A percentile compares a stretch with the other conserved stretches of the same genome.
These are phyloP conservation scores for Acer saccharum DNA, from an alignment of 345 rosid genomes.

Conservation along the genomic window DNA sequence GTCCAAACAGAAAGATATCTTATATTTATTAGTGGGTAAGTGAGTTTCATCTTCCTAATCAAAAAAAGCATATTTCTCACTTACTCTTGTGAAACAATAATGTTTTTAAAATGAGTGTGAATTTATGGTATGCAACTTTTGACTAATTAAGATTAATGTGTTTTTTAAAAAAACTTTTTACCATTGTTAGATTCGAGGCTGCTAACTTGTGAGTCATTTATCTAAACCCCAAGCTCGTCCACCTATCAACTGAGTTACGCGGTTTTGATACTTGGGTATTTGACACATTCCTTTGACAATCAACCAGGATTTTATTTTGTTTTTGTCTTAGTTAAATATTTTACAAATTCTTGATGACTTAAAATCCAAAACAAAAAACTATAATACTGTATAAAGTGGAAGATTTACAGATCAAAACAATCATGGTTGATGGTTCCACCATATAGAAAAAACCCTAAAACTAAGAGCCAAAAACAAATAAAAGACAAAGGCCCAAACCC, in stretches of 20 bases:
- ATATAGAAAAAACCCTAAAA: slow-evolving; percentile 14
- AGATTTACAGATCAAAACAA: slow-evolving; percentile 24
- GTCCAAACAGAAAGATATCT: neutral
- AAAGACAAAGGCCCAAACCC: slow-evolving; percentile 15
- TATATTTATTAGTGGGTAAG: no score
- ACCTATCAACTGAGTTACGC: no score
- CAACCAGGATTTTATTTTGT: neutral
- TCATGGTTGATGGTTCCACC: slow-evolving; percentile 30
- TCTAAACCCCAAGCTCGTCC: no score
- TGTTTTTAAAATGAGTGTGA: neutral
- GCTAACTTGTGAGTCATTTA: no score
- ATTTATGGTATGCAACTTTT: neutral
- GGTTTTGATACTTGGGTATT: neutral
- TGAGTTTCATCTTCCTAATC: neutral
- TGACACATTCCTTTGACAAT: slow-evolving; percentile 24
- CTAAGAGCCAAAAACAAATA: slow-evolving; percentile 15
- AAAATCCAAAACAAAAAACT: slow-evolving; percentile 15
- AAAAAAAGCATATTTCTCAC: neutral
- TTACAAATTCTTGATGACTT: neutral
- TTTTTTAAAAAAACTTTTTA: no score
- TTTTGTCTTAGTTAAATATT: neutral
- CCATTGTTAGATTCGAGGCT: no score
- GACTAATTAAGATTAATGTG: neutral
- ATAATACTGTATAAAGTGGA: slow-evolving; percentile 15
- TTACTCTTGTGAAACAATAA: neutral